phyloP scores from a whole-genome alignment of 306 rosid species.

The Alnus glutinosa region DNA sequence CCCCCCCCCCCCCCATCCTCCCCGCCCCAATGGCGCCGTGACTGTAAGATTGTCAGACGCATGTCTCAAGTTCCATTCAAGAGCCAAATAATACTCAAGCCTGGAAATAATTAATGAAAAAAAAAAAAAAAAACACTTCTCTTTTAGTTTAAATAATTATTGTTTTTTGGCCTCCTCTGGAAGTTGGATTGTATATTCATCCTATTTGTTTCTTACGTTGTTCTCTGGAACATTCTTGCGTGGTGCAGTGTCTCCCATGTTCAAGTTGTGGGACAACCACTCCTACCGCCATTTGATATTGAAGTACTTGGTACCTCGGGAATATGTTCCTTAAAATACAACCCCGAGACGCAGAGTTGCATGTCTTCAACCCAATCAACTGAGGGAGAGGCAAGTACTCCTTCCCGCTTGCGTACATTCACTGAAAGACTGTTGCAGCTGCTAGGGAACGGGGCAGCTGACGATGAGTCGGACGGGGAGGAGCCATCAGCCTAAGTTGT shows the following conservation, averaged over 20 bases:
- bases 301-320: slow-evolving; percentile 30
- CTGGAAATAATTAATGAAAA: neutral
- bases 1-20: neutral
- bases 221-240: neutral
- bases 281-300: slow-evolving; percentile 35
- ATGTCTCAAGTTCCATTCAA: neutral
- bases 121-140: neutral
- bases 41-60: neutral
- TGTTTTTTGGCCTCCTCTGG: neutral
- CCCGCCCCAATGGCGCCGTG: neutral
- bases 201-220: slow-evolving; percentile 2
- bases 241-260: slow-evolving; percentile 58
- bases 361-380: slow-evolving; percentile 3
- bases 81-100: neutral
- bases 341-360: slow-evolving; percentile 1
- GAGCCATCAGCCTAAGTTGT: neutral
- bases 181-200: neutral
- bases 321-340: slow-evolving; percentile 43
- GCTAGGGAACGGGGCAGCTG: neutral
- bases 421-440: slow-evolving; percentile 33
- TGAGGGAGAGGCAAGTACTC: slow-evolving; percentile 17
- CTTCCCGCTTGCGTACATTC: slow-evolving; percentile 29
- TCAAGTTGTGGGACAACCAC: slow-evolving; percentile 45
- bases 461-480: neutral
- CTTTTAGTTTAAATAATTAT: neutral